Evolutionary conservation across 228 moss, liverwort and hornwort genomes (phyloP).

Genomic region (Sphagnum magellanicum): DNA sequence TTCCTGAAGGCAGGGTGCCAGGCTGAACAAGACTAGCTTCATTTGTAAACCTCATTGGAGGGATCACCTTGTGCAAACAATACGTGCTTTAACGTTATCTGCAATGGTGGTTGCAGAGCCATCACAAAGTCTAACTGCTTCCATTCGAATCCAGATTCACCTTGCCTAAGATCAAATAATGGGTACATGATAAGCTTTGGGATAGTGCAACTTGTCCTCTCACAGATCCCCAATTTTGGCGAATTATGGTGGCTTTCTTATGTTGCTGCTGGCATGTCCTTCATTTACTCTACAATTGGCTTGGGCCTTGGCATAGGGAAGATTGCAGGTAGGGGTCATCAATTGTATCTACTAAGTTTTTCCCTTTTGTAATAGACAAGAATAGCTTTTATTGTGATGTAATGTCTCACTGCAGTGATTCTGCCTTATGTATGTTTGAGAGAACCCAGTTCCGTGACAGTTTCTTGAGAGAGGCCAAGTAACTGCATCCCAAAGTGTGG

Average conservation of each 20-base stretch:
- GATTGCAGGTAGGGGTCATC: slow-evolving; percentile 25
- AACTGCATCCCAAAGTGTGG: too few species aligned
- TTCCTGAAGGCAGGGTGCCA: background rate
- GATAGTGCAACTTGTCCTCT: slow-evolving; percentile 43
- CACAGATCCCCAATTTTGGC: slow-evolving; percentile 61
- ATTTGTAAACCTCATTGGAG: too few species aligned
- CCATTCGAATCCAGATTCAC: slow-evolving; percentile 22
- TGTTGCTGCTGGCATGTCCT: slow-evolving; percentile 63
- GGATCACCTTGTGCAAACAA: too few species aligned
- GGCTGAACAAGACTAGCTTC: background rate
- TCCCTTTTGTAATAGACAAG: too few species aligned
- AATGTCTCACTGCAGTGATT: too few species aligned
- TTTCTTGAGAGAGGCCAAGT: too few species aligned
- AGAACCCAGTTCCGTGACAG: too few species aligned
- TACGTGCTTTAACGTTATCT: too few species aligned
- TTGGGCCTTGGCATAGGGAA: slow-evolving; percentile 56
- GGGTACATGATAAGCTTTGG: slow-evolving; percentile 62
- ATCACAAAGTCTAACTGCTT: slow-evolving; percentile 54
- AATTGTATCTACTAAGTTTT: too few species aligned
- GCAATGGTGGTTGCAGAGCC: slow-evolving; percentile 20
- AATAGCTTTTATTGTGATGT: too few species aligned
- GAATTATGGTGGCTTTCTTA: slow-evolving; percentile 60
- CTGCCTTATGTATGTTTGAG: too few species aligned
- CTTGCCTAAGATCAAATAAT: slow-evolving; percentile 47
- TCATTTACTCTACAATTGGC: slow-evolving; percentile 49